Percentiles rank a stretch among this genome's conserved stretches.
These are phyloP conservation scores for Leishmania turanica DNA, from an alignment of 208 protist species.

Conservation along the genomic window DNA sequence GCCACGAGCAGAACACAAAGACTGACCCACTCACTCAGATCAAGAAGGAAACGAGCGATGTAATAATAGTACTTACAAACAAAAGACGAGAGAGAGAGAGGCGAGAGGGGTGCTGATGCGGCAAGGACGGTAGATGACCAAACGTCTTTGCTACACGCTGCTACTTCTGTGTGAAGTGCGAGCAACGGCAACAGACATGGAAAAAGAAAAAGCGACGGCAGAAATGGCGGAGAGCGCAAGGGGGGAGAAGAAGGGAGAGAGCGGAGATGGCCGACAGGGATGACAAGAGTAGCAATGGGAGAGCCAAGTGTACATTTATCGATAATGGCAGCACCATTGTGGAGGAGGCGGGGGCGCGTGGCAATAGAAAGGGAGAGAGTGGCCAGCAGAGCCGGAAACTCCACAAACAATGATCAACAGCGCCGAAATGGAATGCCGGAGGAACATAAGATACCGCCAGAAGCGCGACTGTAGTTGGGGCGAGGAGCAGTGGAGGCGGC, in stretches of 20 bases:
- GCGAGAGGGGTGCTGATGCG: neutral
- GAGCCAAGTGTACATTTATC: neutral
- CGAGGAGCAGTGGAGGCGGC: neutral
- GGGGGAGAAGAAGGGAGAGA: neutral
- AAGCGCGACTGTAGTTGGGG: too few species aligned
- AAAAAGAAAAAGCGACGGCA: neutral
- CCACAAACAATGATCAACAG: neutral
- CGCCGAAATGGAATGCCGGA: neutral
- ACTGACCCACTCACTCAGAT: neutral
- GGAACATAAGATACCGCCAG: neutral
- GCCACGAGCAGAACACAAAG: neutral
- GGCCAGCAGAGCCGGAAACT: neutral
- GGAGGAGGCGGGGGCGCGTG: neutral
- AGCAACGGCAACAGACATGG: neutral
- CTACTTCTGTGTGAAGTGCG: conserved; percentile 1
- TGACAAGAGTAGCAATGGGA: neutral
- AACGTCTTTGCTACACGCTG: neutral
- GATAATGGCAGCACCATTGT: too few species aligned
- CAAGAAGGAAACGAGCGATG: neutral
- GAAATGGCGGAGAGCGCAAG: neutral
- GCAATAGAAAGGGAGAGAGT: neutral
- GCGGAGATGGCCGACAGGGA: neutral
- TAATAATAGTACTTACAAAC: neutral
- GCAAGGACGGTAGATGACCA: neutral
- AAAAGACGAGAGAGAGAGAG: neutral